Conservation (phyloP, 768 basidiomycete genomes). For the Exidia glandulosa region DNA sequence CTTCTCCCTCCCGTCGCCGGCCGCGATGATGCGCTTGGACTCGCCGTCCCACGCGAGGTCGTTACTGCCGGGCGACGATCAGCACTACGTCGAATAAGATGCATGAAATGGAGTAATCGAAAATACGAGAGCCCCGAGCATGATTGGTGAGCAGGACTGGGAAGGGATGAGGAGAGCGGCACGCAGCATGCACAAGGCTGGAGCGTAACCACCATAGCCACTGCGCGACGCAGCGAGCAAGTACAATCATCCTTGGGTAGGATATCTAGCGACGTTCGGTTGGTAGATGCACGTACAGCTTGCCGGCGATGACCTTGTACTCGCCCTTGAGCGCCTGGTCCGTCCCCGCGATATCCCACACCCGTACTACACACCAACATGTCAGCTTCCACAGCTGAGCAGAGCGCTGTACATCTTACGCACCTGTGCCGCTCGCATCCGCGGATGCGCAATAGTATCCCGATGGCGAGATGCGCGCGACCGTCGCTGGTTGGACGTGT, state of each 20-base stretch:
- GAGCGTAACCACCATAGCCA: neutral
- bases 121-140: no score
- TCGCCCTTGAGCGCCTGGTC: slow-evolving; percentile 77
- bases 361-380: slow-evolving; percentile 41
- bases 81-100: neutral
- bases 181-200: no score
- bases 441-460: slow-evolving; percentile 94
- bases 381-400: neutral
- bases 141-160: no score
- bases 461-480: slow-evolving; percentile 84
- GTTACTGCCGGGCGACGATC: slow-evolving; percentile 42
- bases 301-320: slow-evolving; percentile 62
- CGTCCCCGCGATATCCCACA: slow-evolving; percentile 90
- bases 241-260: no score
- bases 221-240: slow-evolving; percentile 11
- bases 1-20: slow-evolving; percentile 89
- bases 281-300: no score
- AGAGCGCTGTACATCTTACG: slow-evolving; percentile 8
- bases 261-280: no score
- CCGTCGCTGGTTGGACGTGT: slow-evolving; percentile 75
- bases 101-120: no score
- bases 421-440: slow-evolving; percentile 72
- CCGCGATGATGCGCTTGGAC: slow-evolving; percentile 90
- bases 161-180: no score
- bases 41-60: slow-evolving; percentile 96